A percentile compares a stretch with the other conserved stretches of the same genome.
Evolutionary conservation across 352 stramenopile genomes (phyloP).

Genomic region (Globisporangium megalacanthum): DNA sequence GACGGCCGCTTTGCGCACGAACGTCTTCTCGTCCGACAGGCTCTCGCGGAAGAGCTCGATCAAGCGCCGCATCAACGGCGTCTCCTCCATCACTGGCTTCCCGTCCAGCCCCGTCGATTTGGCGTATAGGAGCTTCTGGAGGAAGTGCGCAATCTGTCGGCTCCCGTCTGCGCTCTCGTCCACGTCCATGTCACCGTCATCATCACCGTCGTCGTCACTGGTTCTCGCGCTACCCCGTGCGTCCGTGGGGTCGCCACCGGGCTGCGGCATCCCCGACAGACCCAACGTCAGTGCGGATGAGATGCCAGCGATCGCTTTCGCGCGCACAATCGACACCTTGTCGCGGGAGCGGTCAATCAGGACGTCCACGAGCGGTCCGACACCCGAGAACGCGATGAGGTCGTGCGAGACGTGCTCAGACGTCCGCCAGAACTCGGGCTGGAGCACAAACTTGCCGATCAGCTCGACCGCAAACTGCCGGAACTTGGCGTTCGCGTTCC

Average conservation of each 20-base stretch:
- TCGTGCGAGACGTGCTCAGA: conserved; percentile 17
- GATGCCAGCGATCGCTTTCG: conserved; percentile 75
- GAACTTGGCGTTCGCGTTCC: conserved; percentile 67
- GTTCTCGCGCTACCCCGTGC: background rate
- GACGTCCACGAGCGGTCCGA: conserved; percentile 57
- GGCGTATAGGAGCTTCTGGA: conserved; percentile 50
- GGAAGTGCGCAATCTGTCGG: conserved; percentile 35
- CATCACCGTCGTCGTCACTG: conserved; percentile 10
- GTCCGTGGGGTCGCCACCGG: background rate
- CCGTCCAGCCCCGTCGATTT: conserved; percentile 21
- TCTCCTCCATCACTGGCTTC: conserved; percentile 37
- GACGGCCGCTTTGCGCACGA: conserved; percentile 70
- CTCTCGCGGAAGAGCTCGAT: conserved; percentile 71
- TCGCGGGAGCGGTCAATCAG: conserved; percentile 70
- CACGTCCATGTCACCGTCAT: conserved; percentile 5
- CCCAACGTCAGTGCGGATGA: conserved; percentile 54
- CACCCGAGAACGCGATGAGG: conserved; percentile 40
- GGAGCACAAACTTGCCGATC: conserved; percentile 53
- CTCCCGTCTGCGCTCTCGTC: conserved; percentile 6
- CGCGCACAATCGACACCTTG: conserved; percentile 73
- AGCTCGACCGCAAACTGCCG: conserved; percentile 80
- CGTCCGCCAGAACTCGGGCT: conserved; percentile 54
- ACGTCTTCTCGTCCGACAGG: conserved; percentile 78
- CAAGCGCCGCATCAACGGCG: conserved; percentile 56
- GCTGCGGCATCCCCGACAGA: conserved; percentile 26